A percentile compares a stretch with the other conserved stretches of the same genome.
Conservation (phyloP, 2,329 filamentous ascomycete genomes). For the Arthrobotrys sphaeroides region DNA sequence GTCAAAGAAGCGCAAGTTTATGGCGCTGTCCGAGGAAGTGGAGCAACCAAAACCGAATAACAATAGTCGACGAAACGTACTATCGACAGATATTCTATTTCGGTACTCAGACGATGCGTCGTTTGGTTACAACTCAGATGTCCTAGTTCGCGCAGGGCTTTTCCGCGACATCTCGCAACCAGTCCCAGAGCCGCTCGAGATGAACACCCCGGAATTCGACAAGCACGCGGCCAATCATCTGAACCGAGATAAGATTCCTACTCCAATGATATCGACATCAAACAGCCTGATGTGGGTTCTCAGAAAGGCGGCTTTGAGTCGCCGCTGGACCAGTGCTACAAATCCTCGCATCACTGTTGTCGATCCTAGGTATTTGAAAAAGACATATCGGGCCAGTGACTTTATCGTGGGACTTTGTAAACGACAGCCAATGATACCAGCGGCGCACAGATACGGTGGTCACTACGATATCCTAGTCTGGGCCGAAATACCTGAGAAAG, state of each 20-base stretch:
- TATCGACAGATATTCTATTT: slow-evolving; percentile 40
- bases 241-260: slow-evolving; percentile 42
- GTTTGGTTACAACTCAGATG: slow-evolving; percentile 42
- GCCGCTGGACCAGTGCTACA: slow-evolving; percentile 30
- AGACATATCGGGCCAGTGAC: slow-evolving; percentile 27
- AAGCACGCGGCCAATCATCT: slow-evolving; percentile 42
- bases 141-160: slow-evolving; percentile 31
- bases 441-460: slow-evolving; percentile 46
- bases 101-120: slow-evolving; percentile 43
- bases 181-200: slow-evolving; percentile 37
- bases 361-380: slow-evolving; percentile 32
- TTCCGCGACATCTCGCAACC: slow-evolving; percentile 36
- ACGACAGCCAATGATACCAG: slow-evolving; percentile 34
- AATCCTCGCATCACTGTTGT: slow-evolving; percentile 41
- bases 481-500: slow-evolving; percentile 38
- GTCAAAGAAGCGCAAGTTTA: slow-evolving; percentile 24
- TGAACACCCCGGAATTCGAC: slow-evolving; percentile 26
- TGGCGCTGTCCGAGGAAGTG: not conserved
- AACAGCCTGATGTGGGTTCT: slow-evolving; percentile 52
- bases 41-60: not conserved
- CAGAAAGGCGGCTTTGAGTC: slow-evolving; percentile 38
- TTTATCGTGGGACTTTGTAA: slow-evolving; percentile 29
- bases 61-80: no score
- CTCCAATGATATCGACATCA: slow-evolving; percentile 46
- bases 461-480: slow-evolving; percentile 48